A percentile compares a stretch with the other conserved stretches of the same genome.
Conservation (phyloP, 148 eudicot genomes). For the Dysphania ambrosioides region DNA sequence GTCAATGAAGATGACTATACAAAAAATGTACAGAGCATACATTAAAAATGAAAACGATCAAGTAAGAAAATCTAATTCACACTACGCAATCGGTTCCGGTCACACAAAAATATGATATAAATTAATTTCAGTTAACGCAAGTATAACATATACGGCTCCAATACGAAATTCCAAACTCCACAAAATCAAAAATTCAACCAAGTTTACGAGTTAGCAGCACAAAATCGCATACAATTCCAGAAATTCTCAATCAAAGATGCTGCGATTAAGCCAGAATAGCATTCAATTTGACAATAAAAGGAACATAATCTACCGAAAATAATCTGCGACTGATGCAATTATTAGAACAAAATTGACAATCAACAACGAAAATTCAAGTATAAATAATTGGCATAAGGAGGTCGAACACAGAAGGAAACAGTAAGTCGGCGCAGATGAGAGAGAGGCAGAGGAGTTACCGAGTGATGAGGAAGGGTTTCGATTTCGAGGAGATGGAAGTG, state of each 20-base stretch:
- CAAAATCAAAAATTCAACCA: background rate
- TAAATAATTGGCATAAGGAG: background rate
- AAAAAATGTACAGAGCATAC: background rate
- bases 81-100: background rate
- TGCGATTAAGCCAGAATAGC: background rate
- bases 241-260: background rate
- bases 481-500: constrained; percentile 45
- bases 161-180: background rate
- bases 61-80: too few relatives aligned
- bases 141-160: background rate
- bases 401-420: background rate
- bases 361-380: background rate
- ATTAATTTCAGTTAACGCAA: background rate
- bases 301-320: background rate
- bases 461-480: constrained; percentile 34
- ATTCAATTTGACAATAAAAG: background rate
- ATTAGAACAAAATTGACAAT: background rate
- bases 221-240: background rate
- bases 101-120: background rate
- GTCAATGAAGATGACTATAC: too few relatives aligned
- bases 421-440: background rate
- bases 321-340: background rate
- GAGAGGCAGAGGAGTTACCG: constrained; percentile 23
- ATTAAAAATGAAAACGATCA: too few relatives aligned
- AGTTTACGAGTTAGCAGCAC: background rate